Base-by-base conservation (phyloP, 2,329 filamentous ascomycete species). In the Macrophomina tecta region DNA sequence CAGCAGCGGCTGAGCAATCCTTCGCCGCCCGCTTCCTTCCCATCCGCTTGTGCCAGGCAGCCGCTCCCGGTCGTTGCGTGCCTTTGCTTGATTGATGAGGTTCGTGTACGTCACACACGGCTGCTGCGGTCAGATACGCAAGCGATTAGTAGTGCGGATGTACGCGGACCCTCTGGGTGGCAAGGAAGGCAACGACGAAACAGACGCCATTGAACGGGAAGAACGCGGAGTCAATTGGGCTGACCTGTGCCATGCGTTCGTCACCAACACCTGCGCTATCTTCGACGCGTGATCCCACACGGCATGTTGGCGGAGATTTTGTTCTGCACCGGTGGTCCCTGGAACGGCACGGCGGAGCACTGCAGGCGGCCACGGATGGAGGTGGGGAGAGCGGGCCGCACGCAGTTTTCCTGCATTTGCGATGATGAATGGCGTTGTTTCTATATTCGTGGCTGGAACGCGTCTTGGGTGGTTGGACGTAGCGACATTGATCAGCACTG, bases 111-210 rank as follows among this genome's bases (percentile, higher is more conserved):
- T 62, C 58, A 62, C 58, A 62, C 58, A 28, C 11, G 42, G 16
- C 58, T 62, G 58, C 58, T 61, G 58, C 58, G 58, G 58, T 49
- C 58, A 62, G 45, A 48, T 38, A 38, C 58, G 30, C 56, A 36
- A 48, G 56, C n/a, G 11, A 49, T 60, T 18, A 32, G 56, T 28
- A 56, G 23, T 30, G 52, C 53, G 53, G 53, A 45, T 8, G 40
- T n/a, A 23, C 28, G 56, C 53, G 53, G 53, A 58, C 53, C 12
- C 16, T n/a, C 36, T 28, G 5, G 52, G 56, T 61, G 56, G 56
- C 56, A 23, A 61, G 34, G 30, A 58, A 36, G 38, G 14, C 32
- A 14, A 40, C 52, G 32, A 40, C 11, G 32, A 12, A 23, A 18
- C 28, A 12, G 36, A 58, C 11, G 12, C 34, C 6, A 45, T 32